A percentile compares a stretch with the other conserved stretches of the same genome.
Evolutionary conservation across 495 filamentous ascomycete species (phyloP).

Genomic region (Podospora conica): DNA sequence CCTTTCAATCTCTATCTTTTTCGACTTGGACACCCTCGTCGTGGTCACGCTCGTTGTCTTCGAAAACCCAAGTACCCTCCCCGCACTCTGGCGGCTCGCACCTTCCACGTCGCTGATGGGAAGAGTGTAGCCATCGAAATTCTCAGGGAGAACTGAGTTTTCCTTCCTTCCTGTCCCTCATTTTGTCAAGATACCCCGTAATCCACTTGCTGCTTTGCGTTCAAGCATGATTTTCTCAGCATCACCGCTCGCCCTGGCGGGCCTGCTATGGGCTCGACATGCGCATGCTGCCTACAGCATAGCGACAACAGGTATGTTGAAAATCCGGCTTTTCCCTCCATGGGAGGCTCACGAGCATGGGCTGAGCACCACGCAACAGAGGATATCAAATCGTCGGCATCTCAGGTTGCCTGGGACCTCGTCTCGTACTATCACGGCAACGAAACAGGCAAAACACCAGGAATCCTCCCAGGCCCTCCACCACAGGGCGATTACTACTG

Average conservation of each 20-base stretch:
- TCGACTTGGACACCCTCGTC: background rate
- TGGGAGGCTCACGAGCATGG: background rate
- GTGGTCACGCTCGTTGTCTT: background rate
- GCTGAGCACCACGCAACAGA: constrained; percentile 9
- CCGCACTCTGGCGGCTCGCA: background rate
- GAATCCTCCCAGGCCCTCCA: constrained; percentile 55
- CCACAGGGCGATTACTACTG: constrained; percentile 48
- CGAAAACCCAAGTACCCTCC: background rate
- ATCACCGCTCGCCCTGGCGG: constrained; percentile 16
- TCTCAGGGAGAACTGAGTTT: constrained; percentile 10
- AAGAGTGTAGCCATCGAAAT: constrained; percentile 10
- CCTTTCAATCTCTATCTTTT: background rate
- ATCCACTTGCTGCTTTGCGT: background rate
- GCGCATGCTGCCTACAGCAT: constrained; percentile 25
- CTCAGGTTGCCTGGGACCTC: constrained; percentile 49
- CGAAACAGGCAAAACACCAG: constrained; percentile 53
- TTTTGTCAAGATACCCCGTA: constrained; percentile 7
- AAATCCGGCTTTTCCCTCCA: background rate
- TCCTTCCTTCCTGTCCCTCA: background rate
- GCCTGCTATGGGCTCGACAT: constrained; percentile 12
- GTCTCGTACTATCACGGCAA: constrained; percentile 61
- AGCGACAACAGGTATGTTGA: constrained; percentile 19
- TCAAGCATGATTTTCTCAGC: constrained; percentile 20
- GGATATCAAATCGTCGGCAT: constrained; percentile 27
- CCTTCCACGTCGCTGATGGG: constrained; percentile 9